Base-by-base conservation (phyloP, 306 rosid genomes). In the Cicer yamashitae region DNA sequence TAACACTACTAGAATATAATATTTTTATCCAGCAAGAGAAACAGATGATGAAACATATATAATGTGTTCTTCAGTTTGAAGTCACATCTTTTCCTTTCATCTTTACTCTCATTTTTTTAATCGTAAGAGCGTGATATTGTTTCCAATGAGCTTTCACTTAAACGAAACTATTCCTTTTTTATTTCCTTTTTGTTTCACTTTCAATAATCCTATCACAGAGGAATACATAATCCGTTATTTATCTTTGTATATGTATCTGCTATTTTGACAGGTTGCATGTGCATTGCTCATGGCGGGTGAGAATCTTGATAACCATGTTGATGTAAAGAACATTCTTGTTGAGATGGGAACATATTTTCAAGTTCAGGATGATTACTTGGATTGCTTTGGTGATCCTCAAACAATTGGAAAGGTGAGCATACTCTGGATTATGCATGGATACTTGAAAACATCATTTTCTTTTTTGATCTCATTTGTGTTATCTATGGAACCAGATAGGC, bases 361-460 rank as follows among this genome's bases (percentile, higher is more conserved):
- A 87, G 91, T 87, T 46, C 91, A 94, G 99, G 99, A 94, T 89
- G 99, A 94, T 81, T 92, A 81, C 77, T 80, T 94, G 93, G 99
- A 94, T 79, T 92, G 97, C 84, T 94, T 84, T 71, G 97, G 96
- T 59, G 86, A 85, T 67, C 96, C 96, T 17, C 74, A 90, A 72
- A 91, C 91, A 78, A 89, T 90, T 39, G 99, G 99, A 70, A 94
- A 89, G 99, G 99, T 92, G 20, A 51, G 79, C 57, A 40, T 12
- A 22, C 47, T 46, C 44, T 68, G 48, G 51, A 58, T 70, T 60
- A 62, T 34, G 66, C 44, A 11, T 64, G 8, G 14, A 25, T 58
- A 46, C 47, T 60, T 34, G 48, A 52, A 58, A 60, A 34, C 70
- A 71, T 66, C 6, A 54, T n/a, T 63, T 68, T 61, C 12, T 74